These are phyloP conservation scores for Parathielavia appendiculata DNA, from an alignment of 495 filamentous ascomycete genomes.

Conservation along the genomic window DNA sequence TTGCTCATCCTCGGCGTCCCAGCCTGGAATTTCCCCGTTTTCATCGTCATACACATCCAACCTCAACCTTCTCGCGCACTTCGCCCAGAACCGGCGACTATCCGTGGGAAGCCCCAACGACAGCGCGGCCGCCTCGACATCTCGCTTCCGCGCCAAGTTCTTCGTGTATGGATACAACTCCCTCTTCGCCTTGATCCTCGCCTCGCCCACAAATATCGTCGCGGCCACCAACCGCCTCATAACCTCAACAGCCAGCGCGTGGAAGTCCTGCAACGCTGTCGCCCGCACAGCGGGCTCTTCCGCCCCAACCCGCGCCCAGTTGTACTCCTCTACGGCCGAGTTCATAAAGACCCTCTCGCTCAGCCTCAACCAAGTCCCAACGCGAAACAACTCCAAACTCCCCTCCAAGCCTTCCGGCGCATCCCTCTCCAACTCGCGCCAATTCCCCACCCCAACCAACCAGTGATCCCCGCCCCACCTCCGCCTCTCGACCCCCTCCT, in stretches of 20 bases:
- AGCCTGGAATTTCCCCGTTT: conserved; percentile 20
- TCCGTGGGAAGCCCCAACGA: conserved; percentile 46
- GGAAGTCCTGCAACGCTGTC: conserved; percentile 67
- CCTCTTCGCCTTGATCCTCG: conserved; percentile 43
- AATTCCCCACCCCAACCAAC: conserved; percentile 6
- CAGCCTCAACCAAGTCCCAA: conserved; percentile 58
- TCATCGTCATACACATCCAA: conserved; percentile 50
- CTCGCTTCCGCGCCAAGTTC: conserved; percentile 46
- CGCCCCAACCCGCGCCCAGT: conserved; percentile 53
- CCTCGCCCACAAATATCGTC: conserved; percentile 59
- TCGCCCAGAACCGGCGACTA: conserved; percentile 53
- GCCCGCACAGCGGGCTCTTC: conserved; percentile 60
- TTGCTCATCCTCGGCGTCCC: conserved; percentile 15
- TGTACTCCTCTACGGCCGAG: conserved; percentile 52
- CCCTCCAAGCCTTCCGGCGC: not conserved
- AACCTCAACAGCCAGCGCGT: conserved; percentile 59
- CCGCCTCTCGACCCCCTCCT: conserved; percentile 49
- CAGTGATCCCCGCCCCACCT: conserved; percentile 40
- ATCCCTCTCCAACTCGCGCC: conserved; percentile 19
- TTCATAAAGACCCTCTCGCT: conserved; percentile 77
- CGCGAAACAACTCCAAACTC: conserved; percentile 43
- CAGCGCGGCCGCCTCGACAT: conserved; percentile 62
- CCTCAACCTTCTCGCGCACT: conserved; percentile 53
- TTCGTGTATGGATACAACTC: conserved; percentile 31
- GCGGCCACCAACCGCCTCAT: conserved; percentile 66